Percentiles rank a stretch among this genome's conserved stretches.
Evolutionary conservation across 352 stramenopile genomes (phyloP).

Genomic region (Hyaloperonospora arabidopsidis): DNA sequence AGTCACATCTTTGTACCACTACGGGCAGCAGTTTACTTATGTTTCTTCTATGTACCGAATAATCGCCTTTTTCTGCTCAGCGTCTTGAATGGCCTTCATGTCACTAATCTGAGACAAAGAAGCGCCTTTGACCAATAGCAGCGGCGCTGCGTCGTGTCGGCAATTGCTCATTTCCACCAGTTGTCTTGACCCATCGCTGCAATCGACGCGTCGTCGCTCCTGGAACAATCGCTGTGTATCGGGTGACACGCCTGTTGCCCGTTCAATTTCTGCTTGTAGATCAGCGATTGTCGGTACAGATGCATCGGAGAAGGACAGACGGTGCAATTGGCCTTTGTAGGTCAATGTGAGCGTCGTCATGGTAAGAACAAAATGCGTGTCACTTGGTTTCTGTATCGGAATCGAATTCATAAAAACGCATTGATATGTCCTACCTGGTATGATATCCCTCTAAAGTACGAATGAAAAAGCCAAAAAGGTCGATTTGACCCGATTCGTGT

Average conservation of each 20-base stretch:
- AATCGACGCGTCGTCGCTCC: slow-evolving; percentile 41
- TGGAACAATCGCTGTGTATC: slow-evolving; percentile 59
- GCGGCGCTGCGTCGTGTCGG: slow-evolving; percentile 6
- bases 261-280: slow-evolving; percentile 33
- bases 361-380: too few species aligned
- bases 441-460: too few species aligned
- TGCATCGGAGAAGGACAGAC: slow-evolving; percentile 21
- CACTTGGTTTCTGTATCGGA: too few species aligned
- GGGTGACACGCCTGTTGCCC: slow-evolving; percentile 24
- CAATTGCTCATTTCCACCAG: slow-evolving; percentile 28
- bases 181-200: slow-evolving; percentile 10
- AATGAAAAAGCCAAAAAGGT: too few species aligned
- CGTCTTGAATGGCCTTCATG: slow-evolving; percentile 43
- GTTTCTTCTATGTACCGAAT: slow-evolving; percentile 31
- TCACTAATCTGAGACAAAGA: slow-evolving; percentile 36
- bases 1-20: not conserved
- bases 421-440: too few species aligned
- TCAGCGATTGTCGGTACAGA: slow-evolving; percentile 25
- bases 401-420: too few species aligned
- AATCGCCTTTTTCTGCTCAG: slow-evolving; percentile 29
- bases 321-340: slow-evolving; percentile 38
- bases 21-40: not conserved
- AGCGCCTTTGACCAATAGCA: slow-evolving; percentile 46
- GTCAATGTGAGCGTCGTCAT: slow-evolving; percentile 36
- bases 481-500: too few species aligned